Percentiles rank a stretch among this genome's conserved stretches.
These are phyloP conservation scores for Sodiomyces alkalinus DNA, from an alignment of 2,329 filamentous ascomycete species.

Conservation along the genomic window DNA sequence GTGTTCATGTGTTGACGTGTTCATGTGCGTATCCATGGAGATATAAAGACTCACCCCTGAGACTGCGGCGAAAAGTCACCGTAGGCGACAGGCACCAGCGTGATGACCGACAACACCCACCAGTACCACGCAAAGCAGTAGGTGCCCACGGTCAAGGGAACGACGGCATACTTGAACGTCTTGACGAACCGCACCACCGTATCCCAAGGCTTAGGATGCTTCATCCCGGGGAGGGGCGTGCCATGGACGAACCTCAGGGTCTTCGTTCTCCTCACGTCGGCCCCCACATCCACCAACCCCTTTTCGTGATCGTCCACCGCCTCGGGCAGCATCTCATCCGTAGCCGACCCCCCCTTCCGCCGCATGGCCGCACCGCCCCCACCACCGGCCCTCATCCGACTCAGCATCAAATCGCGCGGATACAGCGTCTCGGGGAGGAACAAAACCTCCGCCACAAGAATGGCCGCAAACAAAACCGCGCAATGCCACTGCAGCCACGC, in stretches of 20 bases:
- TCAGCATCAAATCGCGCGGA: slow-evolving; percentile 32
- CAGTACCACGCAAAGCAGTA: slow-evolving; percentile 42
- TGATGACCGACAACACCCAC: slow-evolving; percentile 38
- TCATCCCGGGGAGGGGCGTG: slow-evolving; percentile 29
- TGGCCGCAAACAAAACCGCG: slow-evolving; percentile 32
- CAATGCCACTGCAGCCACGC: slow-evolving; percentile 40
- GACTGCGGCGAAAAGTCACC: slow-evolving; percentile 27
- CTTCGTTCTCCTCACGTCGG: slow-evolving; percentile 21
- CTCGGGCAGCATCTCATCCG: neutral
- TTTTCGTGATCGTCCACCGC: slow-evolving; percentile 6
- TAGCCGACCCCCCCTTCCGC: neutral
- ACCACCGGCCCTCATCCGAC: slow-evolving; percentile 1
- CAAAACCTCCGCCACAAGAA: slow-evolving; percentile 30
- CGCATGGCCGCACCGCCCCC: slow-evolving; percentile 1
- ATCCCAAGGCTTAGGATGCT: slow-evolving; percentile 32
- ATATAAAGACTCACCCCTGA: slow-evolving; percentile 22
- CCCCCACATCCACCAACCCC: slow-evolving; percentile 4
- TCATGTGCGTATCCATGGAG: too few relatives aligned
- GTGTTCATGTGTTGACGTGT: too few relatives aligned
- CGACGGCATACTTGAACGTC: slow-evolving; percentile 28
- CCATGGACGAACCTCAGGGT: slow-evolving; percentile 27
- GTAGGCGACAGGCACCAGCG: slow-evolving; percentile 36
- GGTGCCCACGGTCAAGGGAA: slow-evolving; percentile 27
- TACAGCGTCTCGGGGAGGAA: slow-evolving; percentile 42
- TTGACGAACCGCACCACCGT: slow-evolving; percentile 27